Evolutionary conservation across 23 red algal species (phyloP), one percentile per base, ranked within the genome.

Genomic region (Cyanidioschyzon merolae): DNA sequence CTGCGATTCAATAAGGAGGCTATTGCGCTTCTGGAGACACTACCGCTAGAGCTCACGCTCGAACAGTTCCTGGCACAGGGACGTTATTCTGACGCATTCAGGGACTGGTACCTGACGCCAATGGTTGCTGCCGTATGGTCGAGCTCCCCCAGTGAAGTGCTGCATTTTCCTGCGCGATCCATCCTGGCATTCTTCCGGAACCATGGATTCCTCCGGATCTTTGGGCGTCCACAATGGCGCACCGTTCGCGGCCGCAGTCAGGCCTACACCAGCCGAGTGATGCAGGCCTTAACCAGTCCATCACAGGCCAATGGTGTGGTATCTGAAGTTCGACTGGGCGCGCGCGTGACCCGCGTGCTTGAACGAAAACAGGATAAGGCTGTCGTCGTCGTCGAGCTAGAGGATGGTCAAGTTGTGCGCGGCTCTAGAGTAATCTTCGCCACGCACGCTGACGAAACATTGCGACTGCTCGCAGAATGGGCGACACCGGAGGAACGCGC

Each of bases 41-140:
- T 31, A 84, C 86, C 68, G 80, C 67, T 21, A 37, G 59, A 59
- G 12, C 58, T 79, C 40, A 83, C 80, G 2, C 74, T 98, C 1
- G 77, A 68, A 26, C 76, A 91, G 17, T 98, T 91, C 41, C 76
- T 98, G 7, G 57, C 58, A 58, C 39, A 39, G n/a, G 78, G 82
- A 30, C 58, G 80, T 0, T 91, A 92, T 51, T 91, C 88, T 1
- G 57, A 83, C 27, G 68, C 79, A 24, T 98, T 98, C 75, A 59
- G 77, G 51, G 63, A 84, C 40, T 68, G 79, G 38, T 98, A 98
- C 76, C 81, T 98, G 26, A 76, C 89, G 41, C 94, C 94, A 0
- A 98, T 91, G 88, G 79, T 92, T 32, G 83, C 94, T 34, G 79
- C 94, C 0, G 84, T 91, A 39, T 98, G 88, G 94, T 92, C 88